Conservation (phyloP, 106 monocot genomes). For the Agapanthus africanus region DNA sequence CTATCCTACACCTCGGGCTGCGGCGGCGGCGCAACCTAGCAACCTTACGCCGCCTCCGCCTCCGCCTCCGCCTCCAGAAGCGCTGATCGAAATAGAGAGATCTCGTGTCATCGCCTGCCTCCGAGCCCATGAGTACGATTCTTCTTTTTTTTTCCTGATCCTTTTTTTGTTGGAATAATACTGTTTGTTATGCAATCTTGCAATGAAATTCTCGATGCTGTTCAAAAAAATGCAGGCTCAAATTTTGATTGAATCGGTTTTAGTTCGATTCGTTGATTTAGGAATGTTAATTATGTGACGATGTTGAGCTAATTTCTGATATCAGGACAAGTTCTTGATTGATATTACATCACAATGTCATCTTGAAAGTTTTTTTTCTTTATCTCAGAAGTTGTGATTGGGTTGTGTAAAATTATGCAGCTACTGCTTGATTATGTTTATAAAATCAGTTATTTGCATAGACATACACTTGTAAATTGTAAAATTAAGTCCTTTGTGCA, state of each 20-base stretch:
- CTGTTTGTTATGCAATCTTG: not conserved
- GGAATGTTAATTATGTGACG: not conserved
- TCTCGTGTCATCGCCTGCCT: conserved; percentile 79
- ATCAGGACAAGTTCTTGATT: no score
- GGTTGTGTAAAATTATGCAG: no score
- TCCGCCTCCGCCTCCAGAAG: conserved; percentile 3
- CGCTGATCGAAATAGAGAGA: conserved; percentile 38
- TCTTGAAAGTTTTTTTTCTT: no score
- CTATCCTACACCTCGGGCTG: not conserved
- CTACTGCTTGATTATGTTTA: no score
- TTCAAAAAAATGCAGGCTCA: not conserved
- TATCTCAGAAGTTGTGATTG: no score
- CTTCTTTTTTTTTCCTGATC: not conserved
- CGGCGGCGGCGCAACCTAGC: conserved; percentile 8
- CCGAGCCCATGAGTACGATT: conserved; percentile 52
- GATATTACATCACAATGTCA: no score
- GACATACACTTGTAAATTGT: no score
- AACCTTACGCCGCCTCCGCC: not conserved
- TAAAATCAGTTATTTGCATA: no score
- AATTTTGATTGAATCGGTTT: no score
- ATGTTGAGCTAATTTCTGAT: not conserved
- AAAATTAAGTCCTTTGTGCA: no score
- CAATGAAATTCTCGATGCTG: not conserved
- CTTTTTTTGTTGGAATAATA: not conserved
- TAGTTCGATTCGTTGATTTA: not conserved